These are phyloP conservation scores for Talaromyces atroroseus DNA, from an alignment of 2,329 filamentous ascomycete genomes.

Conservation along the genomic window DNA sequence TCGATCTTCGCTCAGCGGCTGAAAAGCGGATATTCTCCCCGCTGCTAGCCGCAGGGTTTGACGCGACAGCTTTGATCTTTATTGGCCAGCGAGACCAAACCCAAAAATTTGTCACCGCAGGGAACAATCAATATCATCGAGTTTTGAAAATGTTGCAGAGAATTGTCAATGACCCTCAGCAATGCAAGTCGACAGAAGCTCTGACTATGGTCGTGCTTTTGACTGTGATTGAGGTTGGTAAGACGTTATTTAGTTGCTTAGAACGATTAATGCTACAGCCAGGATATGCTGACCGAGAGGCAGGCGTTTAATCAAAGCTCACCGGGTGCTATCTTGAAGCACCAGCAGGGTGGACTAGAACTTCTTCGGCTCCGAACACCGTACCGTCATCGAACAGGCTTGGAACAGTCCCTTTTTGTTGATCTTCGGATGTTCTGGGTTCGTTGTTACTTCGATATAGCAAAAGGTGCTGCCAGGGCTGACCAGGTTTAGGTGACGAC, in stretches of 20 bases:
- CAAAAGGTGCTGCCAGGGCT: neutral
- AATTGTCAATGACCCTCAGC: slow-evolving; percentile 16
- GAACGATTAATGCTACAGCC: neutral
- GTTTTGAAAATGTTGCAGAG: slow-evolving; percentile 18
- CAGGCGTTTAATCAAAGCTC: slow-evolving; percentile 25
- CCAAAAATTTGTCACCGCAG: slow-evolving; percentile 17
- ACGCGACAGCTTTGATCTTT: slow-evolving; percentile 22
- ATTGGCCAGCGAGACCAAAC: slow-evolving; percentile 19
- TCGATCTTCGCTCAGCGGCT: slow-evolving; percentile 21
- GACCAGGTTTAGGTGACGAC: slow-evolving; percentile 18
- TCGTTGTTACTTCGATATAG: neutral
- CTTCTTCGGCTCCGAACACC: slow-evolving; percentile 20
- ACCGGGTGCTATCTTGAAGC: slow-evolving; percentile 21
- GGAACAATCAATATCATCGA: slow-evolving; percentile 19
- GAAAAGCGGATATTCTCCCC: slow-evolving; percentile 23
- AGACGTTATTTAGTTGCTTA: neutral
- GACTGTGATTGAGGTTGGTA: slow-evolving; percentile 22
- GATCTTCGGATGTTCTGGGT: slow-evolving; percentile 27
- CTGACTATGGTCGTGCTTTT: slow-evolving; percentile 20
- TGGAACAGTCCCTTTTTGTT: slow-evolving; percentile 23
- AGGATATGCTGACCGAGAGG: neutral
- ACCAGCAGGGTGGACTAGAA: slow-evolving; percentile 23
- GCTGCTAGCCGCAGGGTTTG: slow-evolving; percentile 20
- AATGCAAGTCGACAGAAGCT: slow-evolving; percentile 21
- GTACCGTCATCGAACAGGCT: slow-evolving; percentile 22